Conservation (phyloP, 352 stramenopile species). For the Pythium diclinum region DNA sequence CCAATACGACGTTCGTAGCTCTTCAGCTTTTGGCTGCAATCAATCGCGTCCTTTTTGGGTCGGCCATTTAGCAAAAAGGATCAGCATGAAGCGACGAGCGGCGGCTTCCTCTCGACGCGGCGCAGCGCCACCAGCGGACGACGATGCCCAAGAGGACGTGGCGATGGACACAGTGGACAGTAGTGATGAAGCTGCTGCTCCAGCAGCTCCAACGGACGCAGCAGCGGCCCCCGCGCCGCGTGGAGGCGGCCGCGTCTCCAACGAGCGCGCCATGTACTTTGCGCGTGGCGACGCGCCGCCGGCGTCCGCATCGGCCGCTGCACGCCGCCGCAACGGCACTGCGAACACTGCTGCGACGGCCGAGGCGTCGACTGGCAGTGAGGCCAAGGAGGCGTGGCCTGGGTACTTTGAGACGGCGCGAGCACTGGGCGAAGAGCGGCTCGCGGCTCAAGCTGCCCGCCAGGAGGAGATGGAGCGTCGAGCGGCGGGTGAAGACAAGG, state of each 20-base stretch:
- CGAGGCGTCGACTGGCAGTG: background rate
- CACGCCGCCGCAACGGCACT: constrained; percentile 5
- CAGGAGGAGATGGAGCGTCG: constrained; percentile 49
- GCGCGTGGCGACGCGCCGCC: constrained; percentile 29
- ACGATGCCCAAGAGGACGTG: constrained; percentile 5
- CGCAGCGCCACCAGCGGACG: background rate
- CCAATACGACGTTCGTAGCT: constrained; percentile 12
- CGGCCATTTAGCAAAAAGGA: background rate
- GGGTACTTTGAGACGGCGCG: constrained; percentile 75
- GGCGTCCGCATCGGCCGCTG: constrained; percentile 12
- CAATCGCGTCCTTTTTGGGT: background rate
- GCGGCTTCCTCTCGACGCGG: constrained; percentile 2
- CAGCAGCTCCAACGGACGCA: background rate
- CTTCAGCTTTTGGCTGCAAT: background rate
- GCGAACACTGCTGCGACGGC: constrained; percentile 2
- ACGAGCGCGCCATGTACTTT: constrained; percentile 33
- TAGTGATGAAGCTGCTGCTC: background rate
- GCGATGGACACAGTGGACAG: background rate
- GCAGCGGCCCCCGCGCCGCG: constrained; percentile 10
- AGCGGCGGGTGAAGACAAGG: constrained; percentile 23
- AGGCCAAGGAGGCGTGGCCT: constrained; percentile 43
- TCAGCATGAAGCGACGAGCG: constrained; percentile 19
- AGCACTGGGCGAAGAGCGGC: constrained; percentile 55
- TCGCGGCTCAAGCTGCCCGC: constrained; percentile 54
- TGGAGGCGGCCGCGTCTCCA: constrained; percentile 26